A percentile compares a stretch with the other conserved stretches of the same genome.
Evolutionary conservation across 371 early-diverging fungal genomes (phyloP).

Genomic region (Rhizopus sp.): DNA sequence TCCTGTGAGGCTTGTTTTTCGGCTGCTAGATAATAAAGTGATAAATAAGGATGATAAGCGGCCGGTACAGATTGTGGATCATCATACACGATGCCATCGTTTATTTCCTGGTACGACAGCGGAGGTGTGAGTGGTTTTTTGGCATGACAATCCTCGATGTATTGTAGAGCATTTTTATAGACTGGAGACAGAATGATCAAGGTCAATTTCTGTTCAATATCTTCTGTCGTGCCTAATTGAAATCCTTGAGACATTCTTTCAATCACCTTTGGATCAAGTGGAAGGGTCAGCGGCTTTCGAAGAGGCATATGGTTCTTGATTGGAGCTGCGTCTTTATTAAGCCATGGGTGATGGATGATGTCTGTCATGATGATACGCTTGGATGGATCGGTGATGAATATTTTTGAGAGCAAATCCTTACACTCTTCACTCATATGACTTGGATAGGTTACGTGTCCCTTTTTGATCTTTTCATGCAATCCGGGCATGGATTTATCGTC

Average conservation of each 20-base stretch:
- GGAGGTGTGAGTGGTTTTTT: slow-evolving; percentile 11
- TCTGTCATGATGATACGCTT: slow-evolving; percentile 79
- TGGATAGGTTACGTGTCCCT: slow-evolving; percentile 77
- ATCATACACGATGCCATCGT: slow-evolving; percentile 26
- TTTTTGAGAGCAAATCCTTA: slow-evolving; percentile 71
- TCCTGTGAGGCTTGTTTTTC: slow-evolving; percentile 70
- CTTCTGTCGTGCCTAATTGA: slow-evolving; percentile 78
- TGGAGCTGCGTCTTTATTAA: slow-evolving; percentile 65
- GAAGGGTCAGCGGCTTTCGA: slow-evolving; percentile 67
- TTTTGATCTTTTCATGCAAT: slow-evolving; percentile 93
- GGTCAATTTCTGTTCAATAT: slow-evolving; percentile 61
- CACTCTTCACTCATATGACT: slow-evolving; percentile 84
- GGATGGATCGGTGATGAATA: slow-evolving; percentile 75
- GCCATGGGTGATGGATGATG: slow-evolving; percentile 84
- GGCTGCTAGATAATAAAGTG: slow-evolving; percentile 81
- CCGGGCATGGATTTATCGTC: slow-evolving; percentile 92
- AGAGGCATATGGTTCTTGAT: slow-evolving; percentile 68
- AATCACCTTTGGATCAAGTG: slow-evolving; percentile 72
- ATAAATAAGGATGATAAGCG: slow-evolving; percentile 72
- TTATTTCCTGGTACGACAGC: slow-evolving; percentile 5
- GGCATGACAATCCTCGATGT: slow-evolving; percentile 18
- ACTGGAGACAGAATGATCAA: slow-evolving; percentile 51
- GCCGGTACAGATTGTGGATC: slow-evolving; percentile 51
- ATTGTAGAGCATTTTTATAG: slow-evolving; percentile 33
- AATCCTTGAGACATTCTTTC: slow-evolving; percentile 81